Evolutionary conservation across 495 filamentous ascomycete species (phyloP), one percentile per base, ranked within the genome.

Genomic region (Aspergillus baeticus): DNA sequence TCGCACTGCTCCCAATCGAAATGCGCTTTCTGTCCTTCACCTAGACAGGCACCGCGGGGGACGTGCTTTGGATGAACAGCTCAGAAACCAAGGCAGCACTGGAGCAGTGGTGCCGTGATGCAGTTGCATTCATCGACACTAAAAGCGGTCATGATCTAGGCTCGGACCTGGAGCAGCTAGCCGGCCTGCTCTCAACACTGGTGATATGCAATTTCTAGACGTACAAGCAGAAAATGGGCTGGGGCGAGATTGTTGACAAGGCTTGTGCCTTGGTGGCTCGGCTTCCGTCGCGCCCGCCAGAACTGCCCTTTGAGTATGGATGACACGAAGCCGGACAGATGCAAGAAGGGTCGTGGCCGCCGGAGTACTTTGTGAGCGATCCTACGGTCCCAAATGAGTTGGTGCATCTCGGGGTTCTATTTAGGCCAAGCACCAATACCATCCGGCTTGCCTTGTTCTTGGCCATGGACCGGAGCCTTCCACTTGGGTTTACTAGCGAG

Each of bases 61-160:
- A 45, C 42, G 17, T 45, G 5, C 6, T 7, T 14, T 10, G 18
- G 42, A 18, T 45, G 23, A 45, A 23, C 21, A 20, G 18, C 13
- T 18, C 17, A 23, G 42, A 45, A 29, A 52, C 36, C 2, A 52
- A 52, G 49, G 49, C 35, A 14, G 18, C 18, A 10, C 17, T 52
- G 6, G 35, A 38, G 18, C 35, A 52, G 49, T 52, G 49, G 49
- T 52, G 49, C 29, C 35, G 35, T 3, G 49, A 52, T 41, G 49
- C 49, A 31, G 41, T 52, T 41, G 49, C 36, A 21, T 42, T 26
- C 20, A 10, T 52, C 20, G 35, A 52, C 23, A 15, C 48, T 17
- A 26, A n/a, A n/a, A 29, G n/a, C 20, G 34, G 18, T 2, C 18
- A 45, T 15, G 49, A 52, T 29, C 20, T 52, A 13, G 36, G 21